These are phyloP conservation scores for Phaseolus coccineus DNA, from an alignment of 331 rosid genomes.

Conservation along the genomic window DNA sequence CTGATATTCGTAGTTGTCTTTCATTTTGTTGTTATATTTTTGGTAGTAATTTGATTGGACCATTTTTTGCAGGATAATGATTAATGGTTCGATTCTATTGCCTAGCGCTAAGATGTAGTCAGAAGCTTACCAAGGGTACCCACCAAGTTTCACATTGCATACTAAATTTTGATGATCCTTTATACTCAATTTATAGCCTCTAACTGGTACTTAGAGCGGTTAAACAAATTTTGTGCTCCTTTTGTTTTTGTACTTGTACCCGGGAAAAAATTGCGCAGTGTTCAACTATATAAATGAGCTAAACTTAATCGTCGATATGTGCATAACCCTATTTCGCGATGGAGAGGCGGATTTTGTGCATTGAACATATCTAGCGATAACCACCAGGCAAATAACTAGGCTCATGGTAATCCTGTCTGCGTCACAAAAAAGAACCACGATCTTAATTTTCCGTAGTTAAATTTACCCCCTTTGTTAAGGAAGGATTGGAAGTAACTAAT, in stretches of 20 bases:
- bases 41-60: slow-evolving; percentile 41
- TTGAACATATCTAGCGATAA: slow-evolving; percentile 51
- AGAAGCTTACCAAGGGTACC: slow-evolving; percentile 48
- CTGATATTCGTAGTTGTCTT: slow-evolving; percentile 14
- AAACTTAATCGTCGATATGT: slow-evolving; percentile 42
- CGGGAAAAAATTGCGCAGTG: slow-evolving; percentile 20
- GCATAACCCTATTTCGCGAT: slow-evolving; percentile 38
- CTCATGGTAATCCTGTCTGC: slow-evolving; percentile 40
- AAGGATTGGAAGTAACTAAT: neutral
- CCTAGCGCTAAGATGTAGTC: slow-evolving; percentile 39
- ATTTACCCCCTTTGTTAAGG: too few relatives aligned
- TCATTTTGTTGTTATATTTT: neutral
- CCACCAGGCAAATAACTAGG: slow-evolving; percentile 40
- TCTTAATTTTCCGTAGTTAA: neutral
- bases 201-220: slow-evolving; percentile 52
- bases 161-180: slow-evolving; percentile 50
- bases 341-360: slow-evolving; percentile 42
- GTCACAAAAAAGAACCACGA: neutral
- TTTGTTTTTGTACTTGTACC: slow-evolving; percentile 38
- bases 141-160: slow-evolving; percentile 56
- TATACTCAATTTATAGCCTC: slow-evolving; percentile 53
- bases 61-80: slow-evolving; percentile 64
- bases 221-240: slow-evolving; percentile 46
- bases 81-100: slow-evolving; percentile 32
- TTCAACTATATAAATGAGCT: slow-evolving; percentile 54